A percentile compares a stretch with the other conserved stretches of the same genome.
These are phyloP conservation scores for Dunaliella sp. DNA, from an alignment of 139 green algal genomes.

Conservation along the genomic window DNA sequence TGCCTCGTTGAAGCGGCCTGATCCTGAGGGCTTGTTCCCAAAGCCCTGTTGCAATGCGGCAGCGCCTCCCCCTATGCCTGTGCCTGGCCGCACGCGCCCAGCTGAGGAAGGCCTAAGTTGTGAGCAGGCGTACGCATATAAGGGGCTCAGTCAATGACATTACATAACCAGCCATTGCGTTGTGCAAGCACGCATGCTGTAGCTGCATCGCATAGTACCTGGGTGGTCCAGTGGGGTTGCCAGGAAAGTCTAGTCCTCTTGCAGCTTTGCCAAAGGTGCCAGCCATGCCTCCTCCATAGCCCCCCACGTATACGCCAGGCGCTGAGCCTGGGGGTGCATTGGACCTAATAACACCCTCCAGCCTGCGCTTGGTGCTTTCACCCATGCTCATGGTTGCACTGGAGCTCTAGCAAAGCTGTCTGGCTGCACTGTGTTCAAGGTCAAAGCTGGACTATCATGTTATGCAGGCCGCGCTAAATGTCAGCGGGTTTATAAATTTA, in stretches of 20 bases:
- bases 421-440: too few relatives aligned
- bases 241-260: background rate
- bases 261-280: constrained; percentile 25
- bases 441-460: too few relatives aligned
- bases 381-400: constrained; percentile 1
- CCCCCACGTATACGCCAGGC: constrained; percentile 13
- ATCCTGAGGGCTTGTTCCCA: background rate
- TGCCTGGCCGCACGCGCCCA: background rate
- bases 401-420: too few relatives aligned
- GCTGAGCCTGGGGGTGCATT: background rate
- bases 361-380: background rate
- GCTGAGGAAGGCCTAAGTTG: constrained; percentile 20
- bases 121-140: too few relatives aligned
- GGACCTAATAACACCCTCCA: background rate
- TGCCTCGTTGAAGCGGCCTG: background rate
- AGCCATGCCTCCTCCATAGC: constrained; percentile 21
- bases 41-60: background rate
- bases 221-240: background rate
- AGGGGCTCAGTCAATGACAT: too few relatives aligned
- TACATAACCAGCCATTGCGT: too few relatives aligned
- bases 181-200: too few relatives aligned
- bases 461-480: too few relatives aligned
- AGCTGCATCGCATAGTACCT: background rate
- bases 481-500: too few relatives aligned
- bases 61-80: background rate